Base-by-base conservation (phyloP, 371 early-diverging fungal genomes). In the Mitosporidium daphniae region DNA sequence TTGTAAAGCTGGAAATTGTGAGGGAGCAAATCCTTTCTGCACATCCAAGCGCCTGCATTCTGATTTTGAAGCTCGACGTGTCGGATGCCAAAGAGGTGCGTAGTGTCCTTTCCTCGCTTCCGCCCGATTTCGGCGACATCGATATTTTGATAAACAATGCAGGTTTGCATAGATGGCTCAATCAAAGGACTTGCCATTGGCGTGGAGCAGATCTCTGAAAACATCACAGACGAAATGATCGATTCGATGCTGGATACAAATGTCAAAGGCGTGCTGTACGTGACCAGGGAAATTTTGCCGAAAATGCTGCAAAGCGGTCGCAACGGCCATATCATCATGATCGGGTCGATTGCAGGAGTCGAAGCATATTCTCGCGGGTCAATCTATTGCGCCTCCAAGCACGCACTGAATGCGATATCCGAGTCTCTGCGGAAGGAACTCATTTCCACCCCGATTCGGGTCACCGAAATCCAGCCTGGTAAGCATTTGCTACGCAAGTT, bases 301-400 rank as follows among this genome's bases (percentile, higher is more conserved):
- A 45, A 50, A 2, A 74, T 84, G 74, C n/a, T n/a, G n/a, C 65
- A 60, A 39, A 43, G 47, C 19, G 44, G 63, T 0, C 44, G 54
- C 27, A 27, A 31, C 1, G 82, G 82, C 1, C 64, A 70, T 38
- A 56, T 80, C 26, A 66, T 84, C 27, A 78, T 74, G 45, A 41
- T 84, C 35, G 58, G 64, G 2, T 69, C 70, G 8, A 62, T 77
- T 26, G 58, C 70, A 14, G 72, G 67, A 16, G 53, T 48, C 21
- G 31, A 51, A 25, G 41, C 39, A 17, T 45, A 69, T 33, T 47
- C 57, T 8, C 55, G 54, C 6, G 78, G 77, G 2, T 60, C 68
- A 18, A 48, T 75, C 15, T 78, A 84, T 39, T 72, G 80, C 28
- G 86, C 73, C 4, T 48, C 69, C 19, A 84, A 80, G 40, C 60